These are phyloP conservation scores for Fusarium sp. DNA, from an alignment of 2,329 filamentous ascomycete genomes.

Conservation along the genomic window DNA sequence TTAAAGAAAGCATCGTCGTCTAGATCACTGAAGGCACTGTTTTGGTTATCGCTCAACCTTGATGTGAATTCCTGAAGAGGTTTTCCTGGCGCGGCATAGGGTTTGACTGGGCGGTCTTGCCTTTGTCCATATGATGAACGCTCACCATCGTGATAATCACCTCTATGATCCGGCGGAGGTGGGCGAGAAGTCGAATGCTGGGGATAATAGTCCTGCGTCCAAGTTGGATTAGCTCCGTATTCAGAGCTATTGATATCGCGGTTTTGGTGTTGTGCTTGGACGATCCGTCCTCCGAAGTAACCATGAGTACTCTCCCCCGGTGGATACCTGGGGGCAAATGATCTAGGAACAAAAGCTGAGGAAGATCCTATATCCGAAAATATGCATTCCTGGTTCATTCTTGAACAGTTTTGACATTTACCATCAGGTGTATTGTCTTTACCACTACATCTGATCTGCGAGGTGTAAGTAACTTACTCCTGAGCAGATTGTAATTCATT, in stretches of 20 bases:
- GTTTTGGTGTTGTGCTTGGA: not conserved
- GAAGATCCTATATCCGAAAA: no score
- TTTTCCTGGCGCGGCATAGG: fast-evolving
- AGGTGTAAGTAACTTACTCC: not conserved
- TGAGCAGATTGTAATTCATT: fast-evolving
- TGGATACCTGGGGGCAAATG: fast-evolving
- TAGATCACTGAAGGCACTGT: constrained; percentile 42
- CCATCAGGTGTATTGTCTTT: fast-evolving
- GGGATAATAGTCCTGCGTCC: fast-evolving
- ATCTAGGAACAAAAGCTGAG: fast-evolving
- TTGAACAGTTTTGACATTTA: not conserved
- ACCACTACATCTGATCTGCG: not conserved
- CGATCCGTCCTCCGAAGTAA: fast-evolving
- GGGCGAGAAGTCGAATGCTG: fast-evolving
- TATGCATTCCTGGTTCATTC: not conserved
- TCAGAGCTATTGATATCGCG: not conserved
- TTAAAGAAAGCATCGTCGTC: constrained; percentile 60
- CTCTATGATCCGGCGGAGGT: fast-evolving
- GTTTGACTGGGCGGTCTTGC: no score
- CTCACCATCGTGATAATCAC: fast-evolving
- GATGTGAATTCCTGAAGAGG: constrained; percentile 30
- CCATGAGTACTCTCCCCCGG: fast-evolving
- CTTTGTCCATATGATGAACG: not conserved
- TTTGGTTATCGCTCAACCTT: constrained; percentile 59
- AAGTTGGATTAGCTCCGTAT: fast-evolving